These are phyloP conservation scores for Cyclotella baltica DNA, from an alignment of 108 stramenopile species.

Conservation along the genomic window DNA sequence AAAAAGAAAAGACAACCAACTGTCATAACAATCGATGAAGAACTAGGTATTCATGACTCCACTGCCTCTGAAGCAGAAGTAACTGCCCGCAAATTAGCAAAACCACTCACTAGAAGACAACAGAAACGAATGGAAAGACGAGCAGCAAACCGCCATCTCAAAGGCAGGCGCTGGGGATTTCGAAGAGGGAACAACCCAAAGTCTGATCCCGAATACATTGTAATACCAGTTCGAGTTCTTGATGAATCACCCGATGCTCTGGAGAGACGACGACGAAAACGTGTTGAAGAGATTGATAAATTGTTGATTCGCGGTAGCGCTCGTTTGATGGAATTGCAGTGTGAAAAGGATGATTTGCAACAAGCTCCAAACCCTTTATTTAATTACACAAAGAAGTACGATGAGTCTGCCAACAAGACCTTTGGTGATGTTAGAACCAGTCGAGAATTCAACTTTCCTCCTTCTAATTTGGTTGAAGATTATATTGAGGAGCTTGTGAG, in stretches of 20 bases:
- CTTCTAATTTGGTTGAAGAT: slow-evolving; percentile 81
- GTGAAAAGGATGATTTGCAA: slow-evolving; percentile 87
- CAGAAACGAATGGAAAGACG: slow-evolving; percentile 19
- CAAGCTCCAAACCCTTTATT: slow-evolving; percentile 85
- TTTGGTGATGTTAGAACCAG: slow-evolving; percentile 46
- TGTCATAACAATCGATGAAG: slow-evolving; percentile 54
- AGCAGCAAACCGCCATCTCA: slow-evolving; percentile 14
- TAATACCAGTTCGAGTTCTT: slow-evolving; percentile 34
- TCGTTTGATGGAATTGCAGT: slow-evolving; percentile 72
- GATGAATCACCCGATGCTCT: slow-evolving; percentile 54
- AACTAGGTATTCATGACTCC: slow-evolving; percentile 46
- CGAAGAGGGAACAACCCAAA: slow-evolving; percentile 34
- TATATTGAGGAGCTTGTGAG: slow-evolving; percentile 84
- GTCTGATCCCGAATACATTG: slow-evolving; percentile 32
- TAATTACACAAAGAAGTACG: slow-evolving; percentile 74
- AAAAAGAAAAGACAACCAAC: slow-evolving; percentile 30
- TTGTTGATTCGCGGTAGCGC: slow-evolving; percentile 64
- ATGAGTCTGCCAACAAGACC: slow-evolving; percentile 47
- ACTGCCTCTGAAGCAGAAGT: slow-evolving; percentile 47
- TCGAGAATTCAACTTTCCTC: slow-evolving; percentile 82
- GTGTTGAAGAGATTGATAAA: slow-evolving; percentile 82
- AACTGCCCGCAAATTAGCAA: slow-evolving; percentile 33
- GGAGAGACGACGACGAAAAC: slow-evolving; percentile 58
- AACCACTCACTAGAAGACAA: slow-evolving; percentile 22
- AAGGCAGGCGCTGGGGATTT: slow-evolving; percentile 48